Percentiles rank a stretch among this genome's conserved stretches.
These are phyloP conservation scores for Nitzschia sp. DNA, from an alignment of 108 stramenopile species.

Conservation along the genomic window DNA sequence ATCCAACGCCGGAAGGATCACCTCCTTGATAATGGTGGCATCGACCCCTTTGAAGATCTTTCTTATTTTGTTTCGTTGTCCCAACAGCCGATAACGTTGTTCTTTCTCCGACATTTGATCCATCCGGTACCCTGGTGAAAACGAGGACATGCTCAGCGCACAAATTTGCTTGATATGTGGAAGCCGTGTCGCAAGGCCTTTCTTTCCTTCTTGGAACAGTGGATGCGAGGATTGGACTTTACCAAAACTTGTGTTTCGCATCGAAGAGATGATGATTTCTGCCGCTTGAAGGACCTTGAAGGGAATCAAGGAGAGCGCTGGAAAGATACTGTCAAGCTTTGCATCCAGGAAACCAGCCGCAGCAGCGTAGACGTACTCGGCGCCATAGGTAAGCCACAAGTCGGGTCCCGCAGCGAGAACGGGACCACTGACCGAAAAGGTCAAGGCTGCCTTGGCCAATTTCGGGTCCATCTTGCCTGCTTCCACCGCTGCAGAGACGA, in stretches of 20 bases:
- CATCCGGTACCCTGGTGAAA: background rate
- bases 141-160: conserved; percentile 19
- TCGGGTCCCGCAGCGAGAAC: conserved; percentile 70
- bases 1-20: conserved; percentile 57
- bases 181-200: conserved; percentile 16
- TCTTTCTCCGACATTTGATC: conserved; percentile 35
- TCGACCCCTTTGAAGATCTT: conserved; percentile 44
- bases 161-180: conserved; percentile 40
- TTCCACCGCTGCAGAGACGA: conserved; percentile 46
- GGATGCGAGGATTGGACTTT: conserved; percentile 18
- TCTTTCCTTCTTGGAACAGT: conserved; percentile 21
- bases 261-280: conserved; percentile 59
- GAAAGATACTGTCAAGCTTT: conserved; percentile 54
- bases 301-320: conserved; percentile 67
- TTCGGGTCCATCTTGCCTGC: conserved; percentile 48
- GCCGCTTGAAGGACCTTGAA: conserved; percentile 66
- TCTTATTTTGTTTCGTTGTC: conserved; percentile 41
- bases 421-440: conserved; percentile 62
- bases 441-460: conserved; percentile 55
- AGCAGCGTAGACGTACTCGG: conserved; percentile 80
- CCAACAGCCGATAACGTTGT: conserved; percentile 43
- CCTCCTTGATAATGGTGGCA: conserved; percentile 38
- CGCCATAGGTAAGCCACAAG: conserved; percentile 81
- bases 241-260: conserved; percentile 23
- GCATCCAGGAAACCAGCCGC: conserved; percentile 65